Evolutionary conservation across 2,329 filamentous ascomycete genomes (phyloP).

Genomic region (Bimuria novae-zelandiae): DNA sequence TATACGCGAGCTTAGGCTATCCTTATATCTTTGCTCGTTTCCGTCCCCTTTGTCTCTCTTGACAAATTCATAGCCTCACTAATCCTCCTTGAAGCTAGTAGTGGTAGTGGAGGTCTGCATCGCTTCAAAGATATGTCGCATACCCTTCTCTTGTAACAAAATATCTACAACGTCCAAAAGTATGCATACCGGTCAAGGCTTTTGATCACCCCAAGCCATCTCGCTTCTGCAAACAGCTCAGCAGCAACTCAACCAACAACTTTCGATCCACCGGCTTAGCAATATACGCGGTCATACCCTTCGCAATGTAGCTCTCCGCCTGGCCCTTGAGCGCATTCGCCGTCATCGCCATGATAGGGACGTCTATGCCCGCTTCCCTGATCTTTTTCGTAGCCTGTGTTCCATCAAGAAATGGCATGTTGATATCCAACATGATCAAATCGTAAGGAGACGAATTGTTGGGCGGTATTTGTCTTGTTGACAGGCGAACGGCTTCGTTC

Average conservation of each 20-base stretch:
- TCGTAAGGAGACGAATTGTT: constrained; percentile 27
- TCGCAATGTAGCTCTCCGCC: constrained; percentile 57
- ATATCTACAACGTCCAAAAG: no score
- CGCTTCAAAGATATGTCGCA: no score
- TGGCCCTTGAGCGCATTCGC: constrained; percentile 62
- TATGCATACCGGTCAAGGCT: no score
- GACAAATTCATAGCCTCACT: no score
- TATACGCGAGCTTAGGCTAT: no score
- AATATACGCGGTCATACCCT: constrained; percentile 62
- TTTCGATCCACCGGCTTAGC: constrained; percentile 60
- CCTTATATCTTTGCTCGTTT: no score
- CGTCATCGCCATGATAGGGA: constrained; percentile 60
- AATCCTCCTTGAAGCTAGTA: no score
- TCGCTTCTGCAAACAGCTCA: constrained; percentile 30
- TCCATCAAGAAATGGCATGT: constrained; percentile 42
- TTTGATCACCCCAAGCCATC: constrained; percentile 16
- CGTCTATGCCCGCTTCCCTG: constrained; percentile 20
- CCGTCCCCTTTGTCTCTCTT: no score
- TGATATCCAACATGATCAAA: constrained; percentile 43
- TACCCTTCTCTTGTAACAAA: no score
- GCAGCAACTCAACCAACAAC: constrained; percentile 51
- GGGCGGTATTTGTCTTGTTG: neutral
- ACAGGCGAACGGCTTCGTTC: constrained; percentile 46
- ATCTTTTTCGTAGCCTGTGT: constrained; percentile 34
- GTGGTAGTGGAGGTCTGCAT: no score